These are phyloP conservation scores for Macrocybe gigantea DNA, from an alignment of 768 basidiomycete genomes.

Conservation along the genomic window DNA sequence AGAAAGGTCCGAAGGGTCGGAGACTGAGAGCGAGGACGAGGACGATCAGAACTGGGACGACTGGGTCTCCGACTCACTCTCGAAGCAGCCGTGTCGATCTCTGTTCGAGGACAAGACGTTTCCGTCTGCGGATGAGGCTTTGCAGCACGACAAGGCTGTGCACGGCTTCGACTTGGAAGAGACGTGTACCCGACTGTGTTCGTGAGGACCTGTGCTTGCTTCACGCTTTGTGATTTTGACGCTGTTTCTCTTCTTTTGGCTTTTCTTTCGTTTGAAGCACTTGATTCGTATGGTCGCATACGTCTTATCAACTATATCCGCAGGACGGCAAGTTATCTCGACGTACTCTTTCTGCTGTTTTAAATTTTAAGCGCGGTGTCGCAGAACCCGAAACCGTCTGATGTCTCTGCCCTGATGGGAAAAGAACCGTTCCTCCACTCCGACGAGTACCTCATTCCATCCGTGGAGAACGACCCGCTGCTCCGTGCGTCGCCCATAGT, in stretches of 20 bases:
- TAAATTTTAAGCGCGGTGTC: slow-evolving; percentile 6
- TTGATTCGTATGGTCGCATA: slow-evolving; percentile 78
- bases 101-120: slow-evolving; percentile 70
- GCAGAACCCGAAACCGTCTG: slow-evolving; percentile 48
- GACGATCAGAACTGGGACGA: slow-evolving; percentile 71
- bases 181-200: slow-evolving; percentile 49
- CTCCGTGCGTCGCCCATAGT: slow-evolving; percentile 58
- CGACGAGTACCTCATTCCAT: slow-evolving; percentile 80
- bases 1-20: slow-evolving; percentile 21
- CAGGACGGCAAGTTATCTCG: slow-evolving; percentile 45
- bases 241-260: slow-evolving; percentile 4
- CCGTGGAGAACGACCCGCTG: slow-evolving; percentile 80
- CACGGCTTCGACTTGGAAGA: slow-evolving; percentile 61
- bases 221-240: neutral
- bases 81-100: slow-evolving; percentile 52
- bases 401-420: slow-evolving; percentile 44
- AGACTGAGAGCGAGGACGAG: slow-evolving; percentile 19
- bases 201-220: slow-evolving; percentile 15
- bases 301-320: slow-evolving; percentile 86
- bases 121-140: slow-evolving; percentile 49
- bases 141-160: slow-evolving; percentile 52
- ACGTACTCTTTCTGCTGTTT: slow-evolving; percentile 1
- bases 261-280: slow-evolving; percentile 29
- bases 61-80: slow-evolving; percentile 68
- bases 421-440: slow-evolving; percentile 58